A percentile compares a stretch with the other conserved stretches of the same genome.
Conservation (phyloP, 169 alveolate genomes). For the Miamiensis avidus region DNA sequence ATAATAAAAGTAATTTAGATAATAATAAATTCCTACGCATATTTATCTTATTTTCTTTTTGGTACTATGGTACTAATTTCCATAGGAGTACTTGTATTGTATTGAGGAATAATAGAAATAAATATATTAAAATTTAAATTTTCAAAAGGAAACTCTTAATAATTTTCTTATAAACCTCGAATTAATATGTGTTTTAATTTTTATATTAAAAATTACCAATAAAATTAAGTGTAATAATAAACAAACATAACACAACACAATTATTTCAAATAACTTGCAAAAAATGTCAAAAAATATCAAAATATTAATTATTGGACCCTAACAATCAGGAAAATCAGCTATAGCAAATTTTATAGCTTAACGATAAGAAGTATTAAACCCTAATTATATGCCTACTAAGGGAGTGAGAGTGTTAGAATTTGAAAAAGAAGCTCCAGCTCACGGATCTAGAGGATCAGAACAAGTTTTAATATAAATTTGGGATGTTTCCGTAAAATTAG, state of each 20-base stretch:
- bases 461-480: constrained; percentile 18
- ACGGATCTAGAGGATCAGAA: constrained; percentile 23
- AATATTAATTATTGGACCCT: constrained; percentile 27
- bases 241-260: background rate
- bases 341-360: constrained; percentile 28
- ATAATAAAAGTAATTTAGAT: no score
- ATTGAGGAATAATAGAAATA: no score
- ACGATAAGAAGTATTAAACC: constrained; percentile 12
- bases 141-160: no score
- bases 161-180: no score
- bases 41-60: no score
- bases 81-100: no score
- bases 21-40: no score
- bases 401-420: constrained; percentile 38
- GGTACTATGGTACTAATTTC: no score
- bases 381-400: constrained; percentile 21
- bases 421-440: constrained; percentile 33
- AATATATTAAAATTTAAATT: no score
- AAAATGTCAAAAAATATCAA: constrained; percentile 1
- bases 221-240: no score
- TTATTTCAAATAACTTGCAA: background rate
- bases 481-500: constrained; percentile 17
- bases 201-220: no score
- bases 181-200: no score
- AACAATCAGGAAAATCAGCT: constrained; percentile 20